Evolutionary conservation across 2,329 filamentous ascomycete genomes (phyloP), one percentile per base, ranked within the genome.

Genomic region (Westerdykella ornata): DNA sequence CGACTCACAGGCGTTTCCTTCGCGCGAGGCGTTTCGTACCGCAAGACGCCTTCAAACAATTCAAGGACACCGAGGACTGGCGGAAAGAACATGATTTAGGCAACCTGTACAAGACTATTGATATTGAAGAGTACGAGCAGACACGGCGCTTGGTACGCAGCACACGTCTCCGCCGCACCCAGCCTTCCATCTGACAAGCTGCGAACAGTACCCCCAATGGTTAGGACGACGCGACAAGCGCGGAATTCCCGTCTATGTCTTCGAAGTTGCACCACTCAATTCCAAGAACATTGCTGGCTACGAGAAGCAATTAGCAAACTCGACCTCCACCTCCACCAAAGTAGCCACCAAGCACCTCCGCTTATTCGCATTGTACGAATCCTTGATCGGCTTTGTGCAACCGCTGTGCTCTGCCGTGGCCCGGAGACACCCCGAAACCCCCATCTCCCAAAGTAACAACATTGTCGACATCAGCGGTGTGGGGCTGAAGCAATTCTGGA

Each of bases 401-500:
- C 89, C 90, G 2, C 70, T 96, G 34, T 89, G 85, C 69, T 86
- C 87, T 30, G 77, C 85, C 56, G 76, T 94, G 47, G 78, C 87
- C 55, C 78, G 89, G 56, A 79, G 82, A 6, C 72, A 85, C 62
- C 76, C 83, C 3, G 78, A 82, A 49, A 88, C 86, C n/a, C 90
- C 90, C 5, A 88, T 96, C 54, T 90, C 88, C 30, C 82, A 92
- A 55, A 89, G 84, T 59, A 95, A 86, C 56, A 96, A 96, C 68
- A 94, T 97, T 54, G 88, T 96, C 43, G 90, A 97, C 64, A 88
- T 97, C 49, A 84, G 81, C 13, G 82, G 83, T 12, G 89, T 96
- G 18, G 87, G 87, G 5, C 67, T 97, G 65, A 88, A 86, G 71
- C 88, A 94, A 70, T 96, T 96, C 65, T 96, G 90, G 90, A 94